Evolutionary conservation across 805 yeast species (phyloP).

Genomic region (Diddensiella caesifluorescens): DNA sequence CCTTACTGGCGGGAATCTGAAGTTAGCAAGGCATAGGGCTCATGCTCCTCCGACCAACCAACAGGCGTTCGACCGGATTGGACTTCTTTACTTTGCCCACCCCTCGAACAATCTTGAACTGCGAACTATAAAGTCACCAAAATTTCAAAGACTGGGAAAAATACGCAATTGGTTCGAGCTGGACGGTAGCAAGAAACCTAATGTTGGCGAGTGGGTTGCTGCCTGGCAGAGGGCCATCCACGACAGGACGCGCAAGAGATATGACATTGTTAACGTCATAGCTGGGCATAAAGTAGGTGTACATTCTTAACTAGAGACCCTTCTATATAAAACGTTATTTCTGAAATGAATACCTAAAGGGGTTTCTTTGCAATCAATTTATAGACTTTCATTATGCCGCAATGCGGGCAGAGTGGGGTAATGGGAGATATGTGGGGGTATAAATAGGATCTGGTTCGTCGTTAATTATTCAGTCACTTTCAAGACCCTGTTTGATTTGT

Average conservation of each 20-base stretch:
- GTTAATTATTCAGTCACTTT: too few relatives aligned
- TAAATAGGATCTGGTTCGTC: too few relatives aligned
- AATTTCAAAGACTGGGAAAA: conserved; percentile 1
- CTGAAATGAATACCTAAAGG: too few relatives aligned
- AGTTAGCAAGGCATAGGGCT: conserved; percentile 17
- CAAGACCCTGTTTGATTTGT: too few relatives aligned
- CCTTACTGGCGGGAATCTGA: conserved; percentile 17
- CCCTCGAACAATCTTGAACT: conserved; percentile 10
- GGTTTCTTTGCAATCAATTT: too few relatives aligned
- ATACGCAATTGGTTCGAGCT: conserved; percentile 4
- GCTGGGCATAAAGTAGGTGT: conserved; percentile 8
- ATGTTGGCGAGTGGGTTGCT: conserved; percentile 10
- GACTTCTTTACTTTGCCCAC: conserved; percentile 17
- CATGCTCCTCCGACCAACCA: conserved; percentile 18
- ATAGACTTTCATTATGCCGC: too few relatives aligned
- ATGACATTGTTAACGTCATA: conserved; percentile 2
- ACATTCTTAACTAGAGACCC: too few relatives aligned
- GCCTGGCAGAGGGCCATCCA: conserved; percentile 8
- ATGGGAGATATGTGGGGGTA: too few relatives aligned
- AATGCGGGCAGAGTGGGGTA: too few relatives aligned
- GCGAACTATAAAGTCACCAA: conserved; percentile 5
- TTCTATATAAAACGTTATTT: too few relatives aligned
- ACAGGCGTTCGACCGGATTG: conserved; percentile 13
- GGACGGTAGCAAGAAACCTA: conserved; percentile 6
- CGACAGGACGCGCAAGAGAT: conserved; percentile 1